Evolutionary conservation across 1,139 yeast genomes (phyloP).

Genomic region (Geotrichum cucujoidarum): DNA sequence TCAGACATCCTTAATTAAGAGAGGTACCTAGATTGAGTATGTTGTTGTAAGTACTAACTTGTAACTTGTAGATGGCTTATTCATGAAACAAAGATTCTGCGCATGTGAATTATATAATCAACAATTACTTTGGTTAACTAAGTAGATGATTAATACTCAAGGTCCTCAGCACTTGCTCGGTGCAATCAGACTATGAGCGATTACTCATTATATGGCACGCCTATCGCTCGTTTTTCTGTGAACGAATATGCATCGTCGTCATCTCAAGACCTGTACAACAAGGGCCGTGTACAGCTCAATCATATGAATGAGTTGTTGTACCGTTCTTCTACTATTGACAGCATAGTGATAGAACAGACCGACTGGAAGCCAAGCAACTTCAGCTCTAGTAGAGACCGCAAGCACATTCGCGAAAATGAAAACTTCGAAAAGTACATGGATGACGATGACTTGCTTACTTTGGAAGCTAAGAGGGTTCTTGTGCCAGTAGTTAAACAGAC

Average conservation of each 20-base stretch:
- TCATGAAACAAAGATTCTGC: too few species aligned
- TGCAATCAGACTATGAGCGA: not conserved
- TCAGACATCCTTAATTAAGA: too few species aligned
- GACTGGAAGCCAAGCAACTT: conserved; percentile 4
- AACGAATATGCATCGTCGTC: not conserved
- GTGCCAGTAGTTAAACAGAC: conserved; percentile 4
- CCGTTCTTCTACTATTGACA: conserved; percentile 8
- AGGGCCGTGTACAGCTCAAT: conserved; percentile 7
- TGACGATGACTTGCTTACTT: conserved; percentile 4
- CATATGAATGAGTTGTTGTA: conserved; percentile 12
- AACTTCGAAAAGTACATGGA: conserved; percentile 4
- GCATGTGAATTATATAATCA: not conserved
- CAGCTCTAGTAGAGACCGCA: not conserved
- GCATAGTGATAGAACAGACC: conserved; percentile 4
- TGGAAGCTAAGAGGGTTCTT: conserved; percentile 5
- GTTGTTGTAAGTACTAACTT: too few species aligned
- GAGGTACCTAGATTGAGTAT: too few species aligned
- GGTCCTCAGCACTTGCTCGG: not conserved
- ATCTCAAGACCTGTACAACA: not conserved
- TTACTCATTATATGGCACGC: not conserved
- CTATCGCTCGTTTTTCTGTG: not conserved
- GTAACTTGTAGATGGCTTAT: too few species aligned
- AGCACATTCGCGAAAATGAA: not conserved
- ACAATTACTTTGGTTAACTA: not conserved
- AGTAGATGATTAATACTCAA: too few species aligned